Conservation (phyloP, 140 eudicot species). For the Flaveria floridana region DNA sequence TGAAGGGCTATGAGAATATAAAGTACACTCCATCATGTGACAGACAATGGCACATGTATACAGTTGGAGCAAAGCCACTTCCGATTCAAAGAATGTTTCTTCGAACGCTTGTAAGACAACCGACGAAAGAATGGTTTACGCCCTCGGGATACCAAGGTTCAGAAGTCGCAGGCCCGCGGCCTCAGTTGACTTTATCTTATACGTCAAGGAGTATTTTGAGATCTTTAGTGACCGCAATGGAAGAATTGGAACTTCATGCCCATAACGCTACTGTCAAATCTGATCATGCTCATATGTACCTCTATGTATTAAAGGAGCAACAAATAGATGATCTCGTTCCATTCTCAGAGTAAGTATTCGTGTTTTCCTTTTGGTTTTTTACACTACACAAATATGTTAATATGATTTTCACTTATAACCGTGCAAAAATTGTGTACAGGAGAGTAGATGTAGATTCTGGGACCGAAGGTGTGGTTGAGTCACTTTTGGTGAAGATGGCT, state of each 20-base stretch:
- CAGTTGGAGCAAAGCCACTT: constrained; percentile 67
- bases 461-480: constrained; percentile 58
- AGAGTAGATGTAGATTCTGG: constrained; percentile 47
- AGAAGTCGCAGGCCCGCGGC: constrained; percentile 45
- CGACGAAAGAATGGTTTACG: constrained; percentile 67
- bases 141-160: constrained; percentile 55
- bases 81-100: constrained; percentile 86
- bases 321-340: constrained; percentile 78
- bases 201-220: constrained; percentile 86
- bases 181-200: constrained; percentile 58
- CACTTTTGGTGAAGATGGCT: constrained; percentile 68
- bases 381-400: not conserved
- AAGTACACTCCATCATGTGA: constrained; percentile 93
- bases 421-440: constrained; percentile 41
- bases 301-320: constrained; percentile 71
- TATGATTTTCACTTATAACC: not conserved
- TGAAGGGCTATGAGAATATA: constrained; percentile 67
- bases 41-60: constrained; percentile 97
- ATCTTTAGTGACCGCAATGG: constrained; percentile 87
- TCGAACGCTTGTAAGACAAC: constrained; percentile 91
- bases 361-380: not conserved
- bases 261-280: constrained; percentile 76
- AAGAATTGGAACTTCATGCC: constrained; percentile 91
- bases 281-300: constrained; percentile 95
- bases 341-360: constrained; percentile 52